Evolutionary conservation across 768 basidiomycete genomes (phyloP).

Genomic region (Kwoniella botswanensis): DNA sequence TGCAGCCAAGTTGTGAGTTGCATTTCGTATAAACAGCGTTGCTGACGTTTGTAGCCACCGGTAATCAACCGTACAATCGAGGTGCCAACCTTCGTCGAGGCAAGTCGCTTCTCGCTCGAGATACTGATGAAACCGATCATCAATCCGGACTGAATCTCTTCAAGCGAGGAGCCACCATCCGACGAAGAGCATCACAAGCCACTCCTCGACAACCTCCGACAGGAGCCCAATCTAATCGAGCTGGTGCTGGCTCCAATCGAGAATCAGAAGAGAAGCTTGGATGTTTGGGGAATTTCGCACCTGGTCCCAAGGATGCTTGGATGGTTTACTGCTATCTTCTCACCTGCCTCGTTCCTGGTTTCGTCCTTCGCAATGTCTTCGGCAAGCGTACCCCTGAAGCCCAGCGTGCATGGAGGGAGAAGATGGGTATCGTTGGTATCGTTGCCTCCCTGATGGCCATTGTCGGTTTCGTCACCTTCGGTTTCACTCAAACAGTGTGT

Average conservation of each 20-base stretch:
- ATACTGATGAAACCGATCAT: slow-evolving; percentile 74
- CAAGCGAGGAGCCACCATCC: slow-evolving; percentile 79
- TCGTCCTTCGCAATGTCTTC: slow-evolving; percentile 71
- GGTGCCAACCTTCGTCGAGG: slow-evolving; percentile 68
- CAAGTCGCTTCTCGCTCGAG: slow-evolving; percentile 84
- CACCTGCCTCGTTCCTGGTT: slow-evolving; percentile 80
- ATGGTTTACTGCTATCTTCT: slow-evolving; percentile 90
- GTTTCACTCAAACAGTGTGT: slow-evolving; percentile 93
- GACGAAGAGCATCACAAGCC: slow-evolving; percentile 66
- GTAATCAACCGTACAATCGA: slow-evolving; percentile 46
- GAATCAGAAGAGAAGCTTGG: slow-evolving; percentile 45
- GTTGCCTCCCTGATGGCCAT: slow-evolving; percentile 83
- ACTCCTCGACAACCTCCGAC: slow-evolving; percentile 59
- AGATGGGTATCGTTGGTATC: slow-evolving; percentile 87
- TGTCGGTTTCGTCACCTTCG: slow-evolving; percentile 98
- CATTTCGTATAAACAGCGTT: not conserved
- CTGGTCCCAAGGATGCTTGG: slow-evolving; percentile 91
- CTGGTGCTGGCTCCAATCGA: slow-evolving; percentile 36
- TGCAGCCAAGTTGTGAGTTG: slow-evolving; percentile 79
- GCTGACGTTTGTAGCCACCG: slow-evolving; percentile 44
- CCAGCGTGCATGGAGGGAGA: slow-evolving; percentile 97
- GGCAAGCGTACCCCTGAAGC: slow-evolving; percentile 89
- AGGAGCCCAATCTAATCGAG: slow-evolving; percentile 60
- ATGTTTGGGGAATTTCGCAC: slow-evolving; percentile 71
- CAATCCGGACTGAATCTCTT: slow-evolving; percentile 93